Evolutionary conservation across 768 basidiomycete species (phyloP), one percentile per base, ranked within the genome.

Genomic region (Boletales sp.): DNA sequence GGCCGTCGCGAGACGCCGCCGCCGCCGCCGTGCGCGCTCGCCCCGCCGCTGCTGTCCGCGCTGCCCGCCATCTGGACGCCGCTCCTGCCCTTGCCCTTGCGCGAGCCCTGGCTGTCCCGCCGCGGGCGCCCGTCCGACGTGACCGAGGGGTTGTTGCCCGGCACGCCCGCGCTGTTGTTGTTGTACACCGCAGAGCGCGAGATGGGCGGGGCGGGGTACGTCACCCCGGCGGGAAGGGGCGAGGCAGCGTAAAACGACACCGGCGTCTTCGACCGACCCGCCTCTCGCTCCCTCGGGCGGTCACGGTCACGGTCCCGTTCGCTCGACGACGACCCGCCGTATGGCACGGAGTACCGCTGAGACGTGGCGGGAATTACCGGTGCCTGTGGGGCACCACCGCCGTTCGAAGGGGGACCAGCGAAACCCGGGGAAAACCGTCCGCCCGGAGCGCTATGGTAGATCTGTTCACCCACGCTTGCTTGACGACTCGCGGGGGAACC

Each of bases 171-270:
- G 3, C n/a, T n/a, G n/a, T n/a, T n/a, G n/a, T n/a, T n/a, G n/a
- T 41, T 53, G 44, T 52, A 61, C 5, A 48, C 14, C n/a, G 57
- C 54, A 0, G 60, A 58, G 19, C 66, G 67, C 15, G 61, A 55
- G 38, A 68, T 46, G 13, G 66, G 68, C 32, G 66, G 66, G 1
- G 49, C 59, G 8, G 66, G 63, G 30, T 68, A 68, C 3, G 54
- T 53, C 35, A 66, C 21, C 0, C 59, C 66, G 9, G 50, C 14
- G 31, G 66, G 66, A 8, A 62, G 57, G 8, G 66, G 57, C 10
- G 66, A 57, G 12, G 57, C 25, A 3, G 66, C 59, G 14, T 68
- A 68, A 21, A 65, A 53, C 4, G 59, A 51, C 14, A 57, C 47
- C 2, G 64, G 56, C 10, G 47, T 64, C 51, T 54, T 59, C 13